Base-by-base conservation (phyloP, 129 eudicot genomes). In the Flaveria robusta region DNA sequence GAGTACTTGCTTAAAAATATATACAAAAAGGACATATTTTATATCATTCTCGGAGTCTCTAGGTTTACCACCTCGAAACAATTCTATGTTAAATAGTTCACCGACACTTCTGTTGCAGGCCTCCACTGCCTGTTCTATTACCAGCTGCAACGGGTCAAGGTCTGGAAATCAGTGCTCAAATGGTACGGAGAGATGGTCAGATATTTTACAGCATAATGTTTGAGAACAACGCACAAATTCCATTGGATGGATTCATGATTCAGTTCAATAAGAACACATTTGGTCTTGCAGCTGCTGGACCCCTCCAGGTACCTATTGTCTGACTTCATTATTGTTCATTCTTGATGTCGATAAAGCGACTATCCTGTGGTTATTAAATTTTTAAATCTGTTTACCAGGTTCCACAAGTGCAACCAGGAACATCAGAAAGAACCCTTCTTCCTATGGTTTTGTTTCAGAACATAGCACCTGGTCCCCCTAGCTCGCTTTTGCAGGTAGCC, bases 221-320 rank as follows among this genome's bases (percentile, higher is more conserved):
- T 80, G 93, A 94, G 81, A 94, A 94, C 86, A 91, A 86, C 69
- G 68, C 96, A 27, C 86, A 84, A 64, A 45, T 67, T 75, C 84
- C 86, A 5, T 88, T 94, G 19, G 98, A 94, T 59, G 98, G 97
- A 16, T 91, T 94, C 70, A 88, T 91, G 98, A 94, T 91, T 75
- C 98, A 91, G 90, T 91, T 94, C 81, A 91, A 94, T 74, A 91
- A 91, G 84, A 94, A 94, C 79, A 87, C 96, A n/a, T 89, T 94
- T 85, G 98, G 98, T 74, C 90, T 91, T 75, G 98, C 96, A 15
- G 87, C 97, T 71, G 90, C 76, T 79, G 97, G 87, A 62, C 91
- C 96, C 46, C 91, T 94, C 62, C 95, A 88, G 95, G 98, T 93
- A 82, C 29, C 42, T 42, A 12, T 68, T 56, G 13, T 77, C 1